These are phyloP conservation scores for Artemisia tridentata DNA, from an alignment of 129 eudicot species.

Conservation along the genomic window DNA sequence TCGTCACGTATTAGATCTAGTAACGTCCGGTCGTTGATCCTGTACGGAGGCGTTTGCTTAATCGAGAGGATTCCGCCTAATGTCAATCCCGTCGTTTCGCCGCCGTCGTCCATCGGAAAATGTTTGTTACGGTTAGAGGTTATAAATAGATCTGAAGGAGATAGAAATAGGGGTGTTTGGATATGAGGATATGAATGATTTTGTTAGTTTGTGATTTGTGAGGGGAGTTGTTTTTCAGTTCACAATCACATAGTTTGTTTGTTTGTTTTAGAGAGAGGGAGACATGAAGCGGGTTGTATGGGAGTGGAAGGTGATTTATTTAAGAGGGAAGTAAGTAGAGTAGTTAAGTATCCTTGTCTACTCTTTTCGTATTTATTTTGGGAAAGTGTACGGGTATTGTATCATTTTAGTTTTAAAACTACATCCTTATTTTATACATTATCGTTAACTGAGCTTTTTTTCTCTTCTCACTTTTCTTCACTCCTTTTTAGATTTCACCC, in stretches of 20 bases:
- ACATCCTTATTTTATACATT: too few relatives aligned
- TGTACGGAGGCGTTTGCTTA: slow-evolving; percentile 35
- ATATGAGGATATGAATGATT: background rate
- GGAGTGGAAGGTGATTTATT: slow-evolving; percentile 25
- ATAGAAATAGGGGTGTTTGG: slow-evolving; percentile 1
- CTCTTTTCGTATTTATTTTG: background rate
- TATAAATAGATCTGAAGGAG: too few relatives aligned
- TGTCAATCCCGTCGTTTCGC: slow-evolving; percentile 34
- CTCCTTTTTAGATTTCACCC: too few relatives aligned
- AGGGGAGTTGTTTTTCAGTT: background rate
- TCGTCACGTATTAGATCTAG: slow-evolving; percentile 65
- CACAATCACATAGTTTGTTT: background rate
- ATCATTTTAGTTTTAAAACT: too few relatives aligned
- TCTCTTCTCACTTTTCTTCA: too few relatives aligned
- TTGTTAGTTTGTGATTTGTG: slow-evolving; percentile 30
- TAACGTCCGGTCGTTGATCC: slow-evolving; percentile 45
- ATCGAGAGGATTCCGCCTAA: slow-evolving; percentile 47
- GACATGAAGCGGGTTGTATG: slow-evolving; percentile 19
- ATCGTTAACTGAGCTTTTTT: too few relatives aligned
- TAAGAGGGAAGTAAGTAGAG: background rate
- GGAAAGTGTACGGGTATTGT: too few relatives aligned
- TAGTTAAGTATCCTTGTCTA: background rate
- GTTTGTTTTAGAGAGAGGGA: slow-evolving; percentile 21
- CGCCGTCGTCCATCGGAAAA: too few relatives aligned
- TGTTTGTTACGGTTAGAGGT: too few relatives aligned